Conservation (phyloP, 495 filamentous ascomycete species). For the Neurospora sp. region DNA sequence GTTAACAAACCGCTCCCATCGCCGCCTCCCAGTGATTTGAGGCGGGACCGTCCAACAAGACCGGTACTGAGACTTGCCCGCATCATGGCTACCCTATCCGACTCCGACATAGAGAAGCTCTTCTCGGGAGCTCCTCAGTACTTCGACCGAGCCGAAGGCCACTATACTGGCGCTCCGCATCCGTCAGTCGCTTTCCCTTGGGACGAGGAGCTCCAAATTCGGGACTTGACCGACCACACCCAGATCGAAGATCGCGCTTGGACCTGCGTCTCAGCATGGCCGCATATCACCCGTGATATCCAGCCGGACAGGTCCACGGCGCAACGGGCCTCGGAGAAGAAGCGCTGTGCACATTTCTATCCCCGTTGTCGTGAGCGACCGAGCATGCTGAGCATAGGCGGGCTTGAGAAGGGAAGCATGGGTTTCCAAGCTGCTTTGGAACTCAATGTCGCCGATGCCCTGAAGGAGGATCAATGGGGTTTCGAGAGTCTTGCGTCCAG, state of each 20-base stretch:
- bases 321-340: constrained; percentile 22
- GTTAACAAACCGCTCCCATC: constrained; percentile 44
- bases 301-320: constrained; percentile 29
- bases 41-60: constrained; percentile 25
- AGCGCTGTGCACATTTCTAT: constrained; percentile 46
- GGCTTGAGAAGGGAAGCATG: constrained; percentile 61
- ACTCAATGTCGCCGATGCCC: constrained; percentile 51
- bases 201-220: constrained; percentile 51
- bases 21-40: constrained; percentile 36
- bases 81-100: constrained; percentile 48
- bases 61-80: constrained; percentile 37
- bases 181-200: constrained; percentile 62
- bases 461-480: constrained; percentile 43
- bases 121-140: constrained; percentile 75
- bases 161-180: constrained; percentile 44
- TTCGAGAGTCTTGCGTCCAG: constrained; percentile 35
- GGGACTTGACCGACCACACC: constrained; percentile 52
- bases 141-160: constrained; percentile 45
- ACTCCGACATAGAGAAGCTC: constrained; percentile 53
- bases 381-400: constrained; percentile 66
- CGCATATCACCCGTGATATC: constrained; percentile 37
- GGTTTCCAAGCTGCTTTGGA: constrained; percentile 69
- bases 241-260: constrained; percentile 47
- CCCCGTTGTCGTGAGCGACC: constrained; percentile 50
- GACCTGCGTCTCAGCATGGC: constrained; percentile 40